Conservation (phyloP, 331 rosid genomes). For the Malus hybrid region DNA sequence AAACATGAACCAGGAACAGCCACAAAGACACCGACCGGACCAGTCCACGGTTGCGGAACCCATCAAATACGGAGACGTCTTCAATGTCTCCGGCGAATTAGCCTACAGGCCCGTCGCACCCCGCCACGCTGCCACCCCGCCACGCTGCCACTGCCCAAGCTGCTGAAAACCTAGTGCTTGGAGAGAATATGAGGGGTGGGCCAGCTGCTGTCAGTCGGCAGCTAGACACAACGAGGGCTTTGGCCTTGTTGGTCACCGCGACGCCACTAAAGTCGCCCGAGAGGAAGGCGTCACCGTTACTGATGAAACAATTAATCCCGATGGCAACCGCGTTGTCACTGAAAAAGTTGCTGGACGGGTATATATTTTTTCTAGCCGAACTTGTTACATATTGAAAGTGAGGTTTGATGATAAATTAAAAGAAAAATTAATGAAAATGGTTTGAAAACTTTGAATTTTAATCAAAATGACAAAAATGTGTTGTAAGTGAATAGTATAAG, state of each 20-base stretch:
- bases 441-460: no score
- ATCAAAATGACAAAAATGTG: no score
- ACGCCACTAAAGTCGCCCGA: slow-evolving; percentile 18
- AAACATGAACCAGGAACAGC: slow-evolving; percentile 34
- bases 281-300: slow-evolving; percentile 34
- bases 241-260: slow-evolving; percentile 16
- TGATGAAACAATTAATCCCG: slow-evolving; percentile 13
- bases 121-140: slow-evolving; percentile 36
- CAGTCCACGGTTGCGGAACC: slow-evolving; percentile 17
- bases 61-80: slow-evolving; percentile 54
- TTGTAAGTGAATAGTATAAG: accelerated
- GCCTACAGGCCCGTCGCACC: slow-evolving; percentile 39
- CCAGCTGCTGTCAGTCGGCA: slow-evolving; percentile 52
- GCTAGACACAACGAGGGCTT: slow-evolving; percentile 24
- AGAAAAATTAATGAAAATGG: no score
- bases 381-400: background rate
- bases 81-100: slow-evolving; percentile 43
- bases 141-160: slow-evolving; percentile 60
- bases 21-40: slow-evolving; percentile 8
- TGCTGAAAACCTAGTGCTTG: slow-evolving; percentile 36
- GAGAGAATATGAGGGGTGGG: slow-evolving; percentile 49
- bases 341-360: slow-evolving; percentile 41
- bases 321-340: slow-evolving; percentile 24
- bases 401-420: no score
- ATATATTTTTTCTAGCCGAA: background rate